A percentile compares a stretch with the other conserved stretches of the same genome.
These are phyloP conservation scores for Alternaria sp. DNA, from an alignment of 2,329 filamentous ascomycete species.

Conservation along the genomic window DNA sequence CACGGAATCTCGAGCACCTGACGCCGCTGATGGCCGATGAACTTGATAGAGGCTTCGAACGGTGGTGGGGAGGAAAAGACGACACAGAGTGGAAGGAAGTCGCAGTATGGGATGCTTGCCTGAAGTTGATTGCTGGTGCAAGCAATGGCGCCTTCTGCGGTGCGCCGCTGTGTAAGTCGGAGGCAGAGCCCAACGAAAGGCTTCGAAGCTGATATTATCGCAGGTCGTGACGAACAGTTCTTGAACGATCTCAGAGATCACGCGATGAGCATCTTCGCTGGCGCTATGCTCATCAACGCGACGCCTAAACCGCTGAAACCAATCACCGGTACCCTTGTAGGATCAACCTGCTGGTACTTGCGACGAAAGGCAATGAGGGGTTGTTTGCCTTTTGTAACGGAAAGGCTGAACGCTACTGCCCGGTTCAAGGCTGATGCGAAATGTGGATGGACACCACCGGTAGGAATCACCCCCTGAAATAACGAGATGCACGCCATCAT, in stretches of 20 bases:
- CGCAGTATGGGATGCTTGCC: slow-evolving; percentile 24
- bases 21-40: slow-evolving; percentile 28
- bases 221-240: slow-evolving; percentile 25
- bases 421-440: slow-evolving; percentile 21
- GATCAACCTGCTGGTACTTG: slow-evolving; percentile 21
- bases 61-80: slow-evolving; percentile 21
- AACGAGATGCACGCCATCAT: background rate
- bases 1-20: slow-evolving; percentile 23
- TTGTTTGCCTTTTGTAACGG: slow-evolving; percentile 26
- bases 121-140: slow-evolving; percentile 25
- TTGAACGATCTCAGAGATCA: slow-evolving; percentile 24
- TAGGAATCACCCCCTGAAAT: slow-evolving; percentile 1
- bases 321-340: slow-evolving; percentile 20
- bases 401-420: slow-evolving; percentile 26
- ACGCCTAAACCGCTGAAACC: slow-evolving; percentile 24
- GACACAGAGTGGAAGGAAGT: slow-evolving; percentile 27
- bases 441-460: slow-evolving; percentile 24
- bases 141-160: slow-evolving; percentile 29
- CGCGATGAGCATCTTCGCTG: slow-evolving; percentile 25
- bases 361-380: slow-evolving; percentile 20
- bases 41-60: slow-evolving; percentile 22
- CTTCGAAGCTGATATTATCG: background rate
- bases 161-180: slow-evolving; percentile 25
- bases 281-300: slow-evolving; percentile 28
- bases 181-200: background rate